phyloP scores from a whole-genome alignment of 2,329 filamentous ascomycete genomes.

The Zasmidium angulare region DNA sequence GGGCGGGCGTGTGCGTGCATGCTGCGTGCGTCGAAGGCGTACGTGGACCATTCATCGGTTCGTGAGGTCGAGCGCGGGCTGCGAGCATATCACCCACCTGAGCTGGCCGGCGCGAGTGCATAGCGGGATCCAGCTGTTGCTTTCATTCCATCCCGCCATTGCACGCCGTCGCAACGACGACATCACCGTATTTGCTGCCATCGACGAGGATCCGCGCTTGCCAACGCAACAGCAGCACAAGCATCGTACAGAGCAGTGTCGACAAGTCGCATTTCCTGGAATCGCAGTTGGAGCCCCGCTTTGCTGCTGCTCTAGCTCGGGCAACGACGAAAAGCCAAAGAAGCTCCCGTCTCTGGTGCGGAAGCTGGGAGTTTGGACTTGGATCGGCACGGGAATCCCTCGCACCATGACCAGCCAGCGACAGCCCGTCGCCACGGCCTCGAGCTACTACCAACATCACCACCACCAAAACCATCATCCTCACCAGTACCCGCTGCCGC shows the following conservation, averaged over 20 bases:
- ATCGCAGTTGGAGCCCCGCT: conserved; percentile 20
- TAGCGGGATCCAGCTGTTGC: conserved; percentile 4
- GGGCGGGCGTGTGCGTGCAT: conserved; percentile 23
- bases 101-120: conserved; percentile 6
- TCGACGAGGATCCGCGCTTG: conserved; percentile 12
- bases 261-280: conserved; percentile 2
- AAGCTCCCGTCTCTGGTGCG: too few relatives aligned
- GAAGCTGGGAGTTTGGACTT: too few relatives aligned
- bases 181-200: background rate
- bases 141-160: background rate
- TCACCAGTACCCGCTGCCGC: conserved; percentile 19
- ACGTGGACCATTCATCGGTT: conserved; percentile 6
- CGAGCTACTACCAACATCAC: conserved; percentile 21
- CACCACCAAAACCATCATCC: conserved; percentile 16
- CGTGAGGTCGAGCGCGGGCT: background rate
- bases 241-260: background rate
- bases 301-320: conserved; percentile 28
- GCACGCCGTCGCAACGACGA: background rate
- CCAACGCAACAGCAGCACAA: conserved; percentile 13
- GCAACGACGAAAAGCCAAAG: conserved; percentile 20
- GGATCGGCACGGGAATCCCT: conserved; percentile 6
- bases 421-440: conserved; percentile 26
- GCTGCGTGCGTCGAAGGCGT: conserved; percentile 15
- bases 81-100: background rate
- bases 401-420: conserved; percentile 29